Percentiles rank a stretch among this genome's conserved stretches.
phyloP scores from a whole-genome alignment of 1,284 basidiomycete genomes.

The Heterobasidion irregulare region DNA sequence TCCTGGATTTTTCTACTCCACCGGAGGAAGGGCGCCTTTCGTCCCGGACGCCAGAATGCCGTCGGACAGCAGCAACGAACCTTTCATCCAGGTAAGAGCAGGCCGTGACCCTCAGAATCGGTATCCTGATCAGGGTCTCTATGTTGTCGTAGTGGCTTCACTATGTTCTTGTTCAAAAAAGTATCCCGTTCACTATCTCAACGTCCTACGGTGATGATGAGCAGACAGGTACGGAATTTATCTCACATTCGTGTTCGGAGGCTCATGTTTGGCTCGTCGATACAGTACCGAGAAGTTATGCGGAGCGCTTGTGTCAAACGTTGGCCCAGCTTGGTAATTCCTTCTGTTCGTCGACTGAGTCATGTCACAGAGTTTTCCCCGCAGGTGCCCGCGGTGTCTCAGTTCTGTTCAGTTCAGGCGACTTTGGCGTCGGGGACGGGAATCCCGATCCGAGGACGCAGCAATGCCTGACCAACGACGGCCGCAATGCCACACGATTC shows the following conservation, averaged over 20 bases:
- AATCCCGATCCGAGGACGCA: slow-evolving; percentile 38
- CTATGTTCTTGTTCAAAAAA: slow-evolving; percentile 26
- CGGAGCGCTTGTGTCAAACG: slow-evolving; percentile 49
- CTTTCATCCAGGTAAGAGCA: slow-evolving; percentile 29
- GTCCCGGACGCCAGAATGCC: slow-evolving; percentile 32
- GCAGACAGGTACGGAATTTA: slow-evolving; percentile 42
- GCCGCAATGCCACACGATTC: slow-evolving; percentile 43
- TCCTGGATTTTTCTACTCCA: slow-evolving; percentile 49
- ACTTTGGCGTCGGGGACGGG: slow-evolving; percentile 63
- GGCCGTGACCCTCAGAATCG: slow-evolving; percentile 23
- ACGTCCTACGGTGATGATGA: slow-evolving; percentile 66
- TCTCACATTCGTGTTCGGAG: neutral
- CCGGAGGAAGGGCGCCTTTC: slow-evolving; percentile 53
- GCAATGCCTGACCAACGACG: slow-evolving; percentile 52
- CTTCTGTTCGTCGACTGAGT: neutral
- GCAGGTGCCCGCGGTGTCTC: slow-evolving; percentile 57
- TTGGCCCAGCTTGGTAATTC: slow-evolving; percentile 53
- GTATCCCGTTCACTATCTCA: slow-evolving; percentile 48
- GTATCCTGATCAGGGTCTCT: neutral
- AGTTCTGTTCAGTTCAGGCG: slow-evolving; percentile 57
- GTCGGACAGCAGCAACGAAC: slow-evolving; percentile 49
- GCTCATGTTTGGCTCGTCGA: neutral
- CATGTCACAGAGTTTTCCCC: neutral
- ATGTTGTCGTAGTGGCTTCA: slow-evolving; percentile 47
- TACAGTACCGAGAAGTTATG: slow-evolving; percentile 53